Evolutionary conservation across 495 filamentous ascomycete genomes (phyloP).

Genomic region (Paragyromitra xinjiangensis): DNA sequence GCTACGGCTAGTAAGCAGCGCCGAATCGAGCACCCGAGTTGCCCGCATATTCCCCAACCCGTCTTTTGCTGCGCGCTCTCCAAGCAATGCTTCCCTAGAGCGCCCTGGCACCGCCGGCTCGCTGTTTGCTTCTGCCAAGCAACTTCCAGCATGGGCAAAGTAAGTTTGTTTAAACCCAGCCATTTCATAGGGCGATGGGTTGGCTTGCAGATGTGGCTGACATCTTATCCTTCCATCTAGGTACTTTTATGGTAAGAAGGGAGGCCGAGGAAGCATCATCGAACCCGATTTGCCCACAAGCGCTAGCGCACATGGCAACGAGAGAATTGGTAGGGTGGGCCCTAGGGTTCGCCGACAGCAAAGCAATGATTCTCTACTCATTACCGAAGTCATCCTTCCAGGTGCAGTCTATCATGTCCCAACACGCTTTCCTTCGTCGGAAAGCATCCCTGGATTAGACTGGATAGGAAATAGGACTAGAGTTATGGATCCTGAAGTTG

Average conservation of each 20-base stretch:
- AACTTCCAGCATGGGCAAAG: slow-evolving; percentile 55
- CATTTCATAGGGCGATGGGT: background rate
- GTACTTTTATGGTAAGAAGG: slow-evolving; percentile 56
- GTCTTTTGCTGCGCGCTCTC: slow-evolving; percentile 20
- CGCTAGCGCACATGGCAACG: background rate
- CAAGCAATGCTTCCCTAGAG: slow-evolving; percentile 31
- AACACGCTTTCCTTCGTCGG: slow-evolving; percentile 39
- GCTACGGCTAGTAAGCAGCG: slow-evolving; percentile 15
- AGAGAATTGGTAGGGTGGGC: slow-evolving; percentile 25
- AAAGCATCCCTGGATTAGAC: slow-evolving; percentile 48
- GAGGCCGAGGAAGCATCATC: slow-evolving; percentile 50
- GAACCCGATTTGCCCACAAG: slow-evolving; percentile 33
- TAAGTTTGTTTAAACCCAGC: slow-evolving; percentile 25
- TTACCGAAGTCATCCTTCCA: slow-evolving; percentile 49
- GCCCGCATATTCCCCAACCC: background rate
- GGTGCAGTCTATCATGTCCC: slow-evolving; percentile 25
- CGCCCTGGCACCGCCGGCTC: slow-evolving; percentile 43
- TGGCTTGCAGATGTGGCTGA: slow-evolving; percentile 22
- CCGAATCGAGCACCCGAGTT: slow-evolving; percentile 23
- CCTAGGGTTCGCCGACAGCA: slow-evolving; percentile 35
- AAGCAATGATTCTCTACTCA: slow-evolving; percentile 46
- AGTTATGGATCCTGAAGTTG: slow-evolving; percentile 40
- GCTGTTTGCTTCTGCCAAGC: slow-evolving; percentile 45
- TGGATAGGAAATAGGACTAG: slow-evolving; percentile 48
- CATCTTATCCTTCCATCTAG: slow-evolving; percentile 18